A percentile compares a stretch with the other conserved stretches of the same genome.
Conservation (phyloP, 2,329 filamentous ascomycete species). For the Fusarium staphyleae region DNA sequence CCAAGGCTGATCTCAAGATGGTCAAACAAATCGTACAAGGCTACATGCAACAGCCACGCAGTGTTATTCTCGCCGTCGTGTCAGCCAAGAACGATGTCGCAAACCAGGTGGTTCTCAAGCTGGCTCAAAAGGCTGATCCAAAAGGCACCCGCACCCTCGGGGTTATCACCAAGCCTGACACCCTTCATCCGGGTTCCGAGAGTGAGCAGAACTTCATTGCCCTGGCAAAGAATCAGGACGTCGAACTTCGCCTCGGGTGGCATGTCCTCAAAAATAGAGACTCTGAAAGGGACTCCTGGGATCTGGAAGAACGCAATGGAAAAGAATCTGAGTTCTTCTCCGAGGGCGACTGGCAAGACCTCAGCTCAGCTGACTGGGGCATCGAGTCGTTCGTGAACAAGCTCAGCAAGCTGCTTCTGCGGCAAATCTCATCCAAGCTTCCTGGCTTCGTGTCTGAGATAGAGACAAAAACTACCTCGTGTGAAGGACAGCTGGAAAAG, state of each 20-base stretch:
- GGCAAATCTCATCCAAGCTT: slow-evolving; percentile 56
- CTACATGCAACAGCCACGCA: slow-evolving; percentile 65
- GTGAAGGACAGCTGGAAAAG: slow-evolving; percentile 48
- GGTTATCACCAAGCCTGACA: slow-evolving; percentile 66
- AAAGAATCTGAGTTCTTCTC: slow-evolving; percentile 55
- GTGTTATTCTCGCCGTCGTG: slow-evolving; percentile 67
- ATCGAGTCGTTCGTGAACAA: slow-evolving; percentile 55
- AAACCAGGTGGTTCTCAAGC: slow-evolving; percentile 63
- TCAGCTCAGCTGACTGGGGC: slow-evolving; percentile 52
- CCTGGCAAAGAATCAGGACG: slow-evolving; percentile 55
- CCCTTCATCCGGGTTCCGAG: slow-evolving; percentile 43
- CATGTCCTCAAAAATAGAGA: slow-evolving; percentile 53
- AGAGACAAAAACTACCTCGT: slow-evolving; percentile 44
- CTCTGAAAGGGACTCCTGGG: slow-evolving; percentile 34
- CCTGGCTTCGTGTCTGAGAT: slow-evolving; percentile 56
- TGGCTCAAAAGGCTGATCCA: slow-evolving; percentile 45
- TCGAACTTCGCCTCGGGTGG: slow-evolving; percentile 60
- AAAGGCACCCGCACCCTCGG: slow-evolving; percentile 57
- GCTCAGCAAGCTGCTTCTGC: slow-evolving; percentile 58
- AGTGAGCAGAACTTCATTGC: slow-evolving; percentile 50
- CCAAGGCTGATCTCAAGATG: slow-evolving; percentile 51
- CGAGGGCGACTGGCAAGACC: slow-evolving; percentile 47
- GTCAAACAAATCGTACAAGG: slow-evolving; percentile 57
- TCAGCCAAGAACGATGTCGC: slow-evolving; percentile 64
- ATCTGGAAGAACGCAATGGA: slow-evolving; percentile 47